These are phyloP conservation scores for Saprolegnia diclina DNA, from an alignment of 352 stramenopile species.

Conservation along the genomic window DNA sequence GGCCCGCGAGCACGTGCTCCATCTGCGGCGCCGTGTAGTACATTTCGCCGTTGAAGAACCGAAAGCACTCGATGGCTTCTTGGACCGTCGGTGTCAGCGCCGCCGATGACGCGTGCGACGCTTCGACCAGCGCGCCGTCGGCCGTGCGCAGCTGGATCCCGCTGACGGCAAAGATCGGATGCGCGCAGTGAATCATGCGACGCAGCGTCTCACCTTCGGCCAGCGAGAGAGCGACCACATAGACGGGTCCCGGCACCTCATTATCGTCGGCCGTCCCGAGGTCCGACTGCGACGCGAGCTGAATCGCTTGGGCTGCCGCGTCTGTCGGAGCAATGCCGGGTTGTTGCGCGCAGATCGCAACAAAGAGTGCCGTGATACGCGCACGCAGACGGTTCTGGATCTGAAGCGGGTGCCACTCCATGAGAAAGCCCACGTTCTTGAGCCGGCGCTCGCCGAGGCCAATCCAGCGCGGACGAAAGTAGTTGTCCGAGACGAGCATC, in stretches of 20 bases:
- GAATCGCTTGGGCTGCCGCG: conserved; percentile 53
- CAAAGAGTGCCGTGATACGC: conserved; percentile 58
- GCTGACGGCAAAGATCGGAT: conserved; percentile 63
- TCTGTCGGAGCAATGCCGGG: conserved; percentile 56
- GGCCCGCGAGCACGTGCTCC: conserved; percentile 81
- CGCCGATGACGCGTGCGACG: conserved; percentile 40
- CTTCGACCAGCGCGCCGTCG: conserved; percentile 75
- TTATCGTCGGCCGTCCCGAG: conserved; percentile 15
- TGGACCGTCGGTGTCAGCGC: conserved; percentile 31
- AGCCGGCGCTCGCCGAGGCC: conserved; percentile 79
- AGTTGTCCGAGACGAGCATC: conserved; percentile 83
- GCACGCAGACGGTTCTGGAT: conserved; percentile 74
- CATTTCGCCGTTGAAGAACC: conserved; percentile 98
- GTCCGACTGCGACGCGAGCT: conserved; percentile 24
- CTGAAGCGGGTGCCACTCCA: conserved; percentile 77
- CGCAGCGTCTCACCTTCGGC: conserved; percentile 96
- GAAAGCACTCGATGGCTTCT: conserved; percentile 82
- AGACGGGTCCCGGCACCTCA: conserved; percentile 45
- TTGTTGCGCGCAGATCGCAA: conserved; percentile 39
- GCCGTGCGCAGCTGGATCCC: conserved; percentile 69
- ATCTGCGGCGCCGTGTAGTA: conserved; percentile 95
- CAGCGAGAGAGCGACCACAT: conserved; percentile 94
- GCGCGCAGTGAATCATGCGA: conserved; percentile 91
- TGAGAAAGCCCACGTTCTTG: conserved; percentile 84
- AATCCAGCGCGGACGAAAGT: conserved; percentile 83